Evolutionary conservation across 805 yeast species (phyloP), one percentile per base, ranked within the genome.

Genomic region (Yarrowia sp.): DNA sequence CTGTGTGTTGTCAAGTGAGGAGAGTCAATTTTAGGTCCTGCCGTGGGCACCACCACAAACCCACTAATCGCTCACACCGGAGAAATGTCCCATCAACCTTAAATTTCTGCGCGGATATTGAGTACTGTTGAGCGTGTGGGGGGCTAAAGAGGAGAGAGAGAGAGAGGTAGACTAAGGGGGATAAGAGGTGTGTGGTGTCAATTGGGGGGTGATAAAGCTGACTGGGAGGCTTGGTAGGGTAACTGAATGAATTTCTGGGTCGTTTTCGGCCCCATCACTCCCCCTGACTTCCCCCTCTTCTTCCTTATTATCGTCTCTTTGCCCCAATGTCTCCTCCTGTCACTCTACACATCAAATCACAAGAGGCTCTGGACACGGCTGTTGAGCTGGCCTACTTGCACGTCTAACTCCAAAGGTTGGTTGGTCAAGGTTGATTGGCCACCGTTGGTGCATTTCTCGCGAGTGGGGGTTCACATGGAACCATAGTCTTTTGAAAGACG

Each of bases 51-150:
- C 61, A 52, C 58, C 58, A 36, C 43, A 52, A 52, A 10, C n/a
- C 58, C 58, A 39, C 64, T 58, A 58, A 58, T 58, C 64, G 64
- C 61, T 55, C 61, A 55, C 61, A 55, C 61, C 61, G 61, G 61
- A 55, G 61, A 55, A 55, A 55, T 55, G 61, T 55, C 61, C 61
- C 61, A 55, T 15, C 61, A 55, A 55, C 61, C 20, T 40, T 55
- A 55, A 24, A 39, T 39, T 52, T 55, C 46, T 55, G 61, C 61
- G 61, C 61, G 61, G 61, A 55, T 55, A 55, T 55, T 55, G 61
- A 55, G 61, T 55, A 39, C 61, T 55, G 61, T 55, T 55, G 61
- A 40, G 58, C 24, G 61, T 55, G 61, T 53, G 61, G 61, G 61
- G 61, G 56, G 60, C 36, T 38, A 20, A 14, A 12, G 20, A 14